Conservation (phyloP, 495 filamentous ascomycete species). For the Aspergillus nidulans region DNA sequence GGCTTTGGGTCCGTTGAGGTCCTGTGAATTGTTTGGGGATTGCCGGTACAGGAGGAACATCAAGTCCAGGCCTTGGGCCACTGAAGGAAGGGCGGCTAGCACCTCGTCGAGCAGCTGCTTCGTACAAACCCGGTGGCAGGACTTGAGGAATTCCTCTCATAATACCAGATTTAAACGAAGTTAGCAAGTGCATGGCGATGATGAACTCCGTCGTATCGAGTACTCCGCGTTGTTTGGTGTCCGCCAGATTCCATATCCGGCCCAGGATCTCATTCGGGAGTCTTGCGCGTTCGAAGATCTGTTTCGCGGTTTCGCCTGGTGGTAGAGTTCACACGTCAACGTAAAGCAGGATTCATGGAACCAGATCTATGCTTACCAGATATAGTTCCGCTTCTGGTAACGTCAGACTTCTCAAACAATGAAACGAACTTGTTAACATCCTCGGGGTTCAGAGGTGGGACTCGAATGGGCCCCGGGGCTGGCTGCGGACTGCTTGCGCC, state of each 20-base stretch:
- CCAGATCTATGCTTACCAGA: constrained; percentile 48
- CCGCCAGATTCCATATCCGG: constrained; percentile 90
- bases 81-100: constrained; percentile 42
- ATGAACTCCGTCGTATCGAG: constrained; percentile 92
- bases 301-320: constrained; percentile 76
- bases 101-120: constrained; percentile 76
- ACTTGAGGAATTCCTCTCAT: constrained; percentile 75
- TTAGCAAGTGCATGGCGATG: constrained; percentile 95
- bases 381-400: constrained; percentile 68
- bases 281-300: constrained; percentile 89
- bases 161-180: constrained; percentile 78
- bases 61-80: constrained; percentile 36
- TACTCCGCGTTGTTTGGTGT: constrained; percentile 85
- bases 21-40: constrained; percentile 75
- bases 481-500: constrained; percentile 56
- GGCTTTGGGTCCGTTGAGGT: constrained; percentile 63
- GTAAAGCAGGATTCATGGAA: not conserved
- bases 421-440: constrained; percentile 82
- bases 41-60: constrained; percentile 48
- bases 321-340: not conserved
- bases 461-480: constrained; percentile 71
- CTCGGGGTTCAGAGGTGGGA: constrained; percentile 83
- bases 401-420: constrained; percentile 82
- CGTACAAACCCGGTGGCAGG: constrained; percentile 82
- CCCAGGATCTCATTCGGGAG: constrained; percentile 87